phyloP scores from a whole-genome alignment of 257 asterid genomes.

The Solanum chiquidenum region DNA sequence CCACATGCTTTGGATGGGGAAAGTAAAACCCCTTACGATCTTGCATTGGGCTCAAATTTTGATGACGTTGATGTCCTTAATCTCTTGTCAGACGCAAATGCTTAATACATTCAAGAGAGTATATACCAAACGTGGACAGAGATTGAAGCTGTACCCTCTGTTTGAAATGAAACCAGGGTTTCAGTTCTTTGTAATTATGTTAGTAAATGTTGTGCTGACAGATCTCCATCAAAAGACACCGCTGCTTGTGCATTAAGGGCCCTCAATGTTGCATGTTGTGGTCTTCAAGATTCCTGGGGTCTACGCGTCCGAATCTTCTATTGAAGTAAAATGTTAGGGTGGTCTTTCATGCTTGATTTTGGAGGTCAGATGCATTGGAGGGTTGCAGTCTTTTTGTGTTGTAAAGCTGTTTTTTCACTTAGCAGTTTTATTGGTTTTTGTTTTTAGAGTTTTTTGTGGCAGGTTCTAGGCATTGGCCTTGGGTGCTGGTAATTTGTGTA shows the following conservation, averaged over 20 bases:
- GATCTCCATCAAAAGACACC: conserved; percentile 9
- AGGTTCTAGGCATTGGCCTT: neutral
- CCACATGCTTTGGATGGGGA: conserved; percentile 52
- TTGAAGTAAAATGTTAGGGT: neutral
- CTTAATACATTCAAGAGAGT: conserved; percentile 11
- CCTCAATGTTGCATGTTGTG: neutral
- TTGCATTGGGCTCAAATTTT: conserved; percentile 54
- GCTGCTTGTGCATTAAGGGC: conserved; percentile 3
- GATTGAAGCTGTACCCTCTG: conserved; percentile 2
- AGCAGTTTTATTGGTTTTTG: neutral
- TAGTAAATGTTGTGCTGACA: conserved; percentile 1
- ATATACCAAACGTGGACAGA: neutral
- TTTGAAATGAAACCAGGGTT: conserved; percentile 10
- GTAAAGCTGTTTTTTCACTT: neutral
- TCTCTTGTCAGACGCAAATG: conserved; percentile 39
- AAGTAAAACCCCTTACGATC: conserved; percentile 47
- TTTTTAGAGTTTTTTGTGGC: neutral
- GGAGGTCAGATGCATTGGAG: neutral
- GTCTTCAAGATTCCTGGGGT: neutral
- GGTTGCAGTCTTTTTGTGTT: neutral
- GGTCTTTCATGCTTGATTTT: neutral
- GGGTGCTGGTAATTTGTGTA: neutral
- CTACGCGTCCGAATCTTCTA: neutral
- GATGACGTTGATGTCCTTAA: conserved; percentile 64
- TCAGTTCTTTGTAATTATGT: conserved; percentile 38